These are phyloP conservation scores for Leccinum subspadiceum DNA, from an alignment of 1,284 basidiomycete species.

Conservation along the genomic window DNA sequence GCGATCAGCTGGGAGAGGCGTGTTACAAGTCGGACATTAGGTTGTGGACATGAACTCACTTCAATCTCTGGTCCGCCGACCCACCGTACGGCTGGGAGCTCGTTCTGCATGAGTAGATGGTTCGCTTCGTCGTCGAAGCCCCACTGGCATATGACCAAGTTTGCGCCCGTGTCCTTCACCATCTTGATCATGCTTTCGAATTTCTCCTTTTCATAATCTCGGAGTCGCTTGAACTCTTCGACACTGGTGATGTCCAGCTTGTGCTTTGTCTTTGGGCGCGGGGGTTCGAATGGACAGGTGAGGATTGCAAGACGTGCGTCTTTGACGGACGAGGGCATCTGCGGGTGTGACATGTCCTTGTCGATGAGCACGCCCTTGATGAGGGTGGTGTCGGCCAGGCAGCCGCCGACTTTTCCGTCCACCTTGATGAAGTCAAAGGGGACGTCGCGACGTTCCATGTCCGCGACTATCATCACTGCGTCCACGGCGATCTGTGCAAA, in stretches of 20 bases:
- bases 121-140: slow-evolving; percentile 99
- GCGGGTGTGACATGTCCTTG: slow-evolving; percentile 99
- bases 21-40: background rate
- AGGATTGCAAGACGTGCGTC: slow-evolving; percentile 96
- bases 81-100: slow-evolving; percentile 97
- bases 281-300: slow-evolving; percentile 98
- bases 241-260: slow-evolving; percentile 97
- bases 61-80: slow-evolving; percentile 99
- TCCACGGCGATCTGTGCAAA: slow-evolving; percentile 99
- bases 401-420: slow-evolving; percentile 97
- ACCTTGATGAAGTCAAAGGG: slow-evolving; percentile 99
- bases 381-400: slow-evolving; percentile 89
- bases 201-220: slow-evolving; percentile 95
- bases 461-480: slow-evolving; percentile 93
- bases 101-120: slow-evolving; percentile 96
- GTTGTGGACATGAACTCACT: slow-evolving; percentile 42
- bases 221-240: slow-evolving; percentile 96
- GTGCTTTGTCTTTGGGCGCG: slow-evolving; percentile 99
- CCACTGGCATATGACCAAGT: slow-evolving; percentile 99
- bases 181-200: slow-evolving; percentile 96
- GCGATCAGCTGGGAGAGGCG: slow-evolving; percentile 75
- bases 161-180: slow-evolving; percentile 98
- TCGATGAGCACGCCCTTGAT: slow-evolving; percentile 97
- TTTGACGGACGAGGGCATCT: slow-evolving; percentile 89
- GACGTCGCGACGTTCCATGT: slow-evolving; percentile 92